Percentiles rank a stretch among this genome's conserved stretches.
These are phyloP conservation scores for Phaeosphaeriaceae sp. DNA, from an alignment of 2,329 filamentous ascomycete species.

Conservation along the genomic window DNA sequence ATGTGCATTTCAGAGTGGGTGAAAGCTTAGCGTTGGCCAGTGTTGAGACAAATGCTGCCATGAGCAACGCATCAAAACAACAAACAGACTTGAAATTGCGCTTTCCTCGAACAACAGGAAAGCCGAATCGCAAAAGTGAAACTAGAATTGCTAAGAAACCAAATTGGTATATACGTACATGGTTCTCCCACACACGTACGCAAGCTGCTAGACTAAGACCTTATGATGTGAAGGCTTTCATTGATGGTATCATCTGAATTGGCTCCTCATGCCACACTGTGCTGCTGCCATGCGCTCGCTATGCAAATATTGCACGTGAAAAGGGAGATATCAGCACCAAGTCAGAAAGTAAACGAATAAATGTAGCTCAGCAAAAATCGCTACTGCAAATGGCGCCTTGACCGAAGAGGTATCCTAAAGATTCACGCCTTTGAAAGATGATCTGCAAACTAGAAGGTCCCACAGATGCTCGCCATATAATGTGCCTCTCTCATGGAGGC, in stretches of 20 bases:
- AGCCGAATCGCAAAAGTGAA: not conserved
- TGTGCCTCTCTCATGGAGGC: constrained; percentile 1
- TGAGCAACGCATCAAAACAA: constrained; percentile 22
- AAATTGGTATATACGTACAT: too few relatives aligned
- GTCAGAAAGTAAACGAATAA: constrained; percentile 24
- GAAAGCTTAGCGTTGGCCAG: not conserved
- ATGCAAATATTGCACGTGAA: not conserved
- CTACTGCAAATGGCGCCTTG: constrained; percentile 49
- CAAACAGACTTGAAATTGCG: constrained; percentile 17
- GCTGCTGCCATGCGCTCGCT: not conserved
- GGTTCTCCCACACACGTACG: too few relatives aligned
- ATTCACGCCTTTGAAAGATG: constrained; percentile 43
- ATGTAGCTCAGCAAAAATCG: constrained; percentile 32
- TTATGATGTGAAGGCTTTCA: not conserved
- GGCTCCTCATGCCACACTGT: not conserved
- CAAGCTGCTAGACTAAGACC: too few relatives aligned
- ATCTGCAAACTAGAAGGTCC: constrained; percentile 35
- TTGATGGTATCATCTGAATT: too few relatives aligned
- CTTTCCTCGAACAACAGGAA: not conserved
- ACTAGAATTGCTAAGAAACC: not conserved
- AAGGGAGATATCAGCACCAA: constrained; percentile 17
- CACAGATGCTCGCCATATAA: constrained; percentile 20
- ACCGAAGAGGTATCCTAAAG: constrained; percentile 49
- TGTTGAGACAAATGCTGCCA: constrained; percentile 8
- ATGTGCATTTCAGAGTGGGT: not conserved